Evolutionary conservation across 1,139 yeast species (phyloP).

Genomic region (Arxiozyma heterogenica): DNA sequence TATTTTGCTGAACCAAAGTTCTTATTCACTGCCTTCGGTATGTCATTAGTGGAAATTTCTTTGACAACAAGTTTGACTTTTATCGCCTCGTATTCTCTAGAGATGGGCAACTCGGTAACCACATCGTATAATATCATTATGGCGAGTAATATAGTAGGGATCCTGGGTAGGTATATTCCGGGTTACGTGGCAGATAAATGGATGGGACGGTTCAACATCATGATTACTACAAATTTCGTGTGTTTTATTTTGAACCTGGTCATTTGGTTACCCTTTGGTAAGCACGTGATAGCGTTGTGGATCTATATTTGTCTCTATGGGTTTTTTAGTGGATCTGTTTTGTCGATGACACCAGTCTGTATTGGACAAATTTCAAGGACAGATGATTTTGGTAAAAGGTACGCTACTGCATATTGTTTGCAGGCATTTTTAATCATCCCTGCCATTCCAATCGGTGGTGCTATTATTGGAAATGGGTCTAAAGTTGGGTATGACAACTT

Average conservation of each 20-base stretch:
- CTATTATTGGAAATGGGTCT: slow-evolving; percentile 37
- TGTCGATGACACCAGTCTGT: slow-evolving; percentile 43
- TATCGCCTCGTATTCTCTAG: slow-evolving; percentile 23
- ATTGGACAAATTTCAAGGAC: slow-evolving; percentile 43
- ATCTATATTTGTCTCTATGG: slow-evolving; percentile 33
- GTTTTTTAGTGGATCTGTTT: slow-evolving; percentile 29
- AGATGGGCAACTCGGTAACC: slow-evolving; percentile 42
- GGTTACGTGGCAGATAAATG: slow-evolving; percentile 45
- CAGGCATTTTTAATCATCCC: slow-evolving; percentile 38
- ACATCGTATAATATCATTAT: slow-evolving; percentile 46
- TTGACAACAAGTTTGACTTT: slow-evolving; percentile 37
- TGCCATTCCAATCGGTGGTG: slow-evolving; percentile 45
- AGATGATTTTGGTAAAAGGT: slow-evolving; percentile 42
- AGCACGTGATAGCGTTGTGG: slow-evolving; percentile 27
- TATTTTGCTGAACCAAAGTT: slow-evolving; percentile 36
- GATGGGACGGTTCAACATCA: slow-evolving; percentile 50
- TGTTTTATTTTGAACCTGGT: slow-evolving; percentile 33
- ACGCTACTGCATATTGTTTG: slow-evolving; percentile 41
- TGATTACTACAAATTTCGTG: slow-evolving; percentile 36
- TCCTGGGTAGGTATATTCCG: slow-evolving; percentile 50
- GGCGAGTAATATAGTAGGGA: slow-evolving; percentile 49
- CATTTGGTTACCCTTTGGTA: slow-evolving; percentile 33
- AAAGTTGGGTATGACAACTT: slow-evolving; percentile 25
- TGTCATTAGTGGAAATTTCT: slow-evolving; percentile 47
- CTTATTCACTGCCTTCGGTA: slow-evolving; percentile 35